phyloP scores from a whole-genome alignment of 1,139 yeast species.

The Saccharomyces pastorianus region DNA sequence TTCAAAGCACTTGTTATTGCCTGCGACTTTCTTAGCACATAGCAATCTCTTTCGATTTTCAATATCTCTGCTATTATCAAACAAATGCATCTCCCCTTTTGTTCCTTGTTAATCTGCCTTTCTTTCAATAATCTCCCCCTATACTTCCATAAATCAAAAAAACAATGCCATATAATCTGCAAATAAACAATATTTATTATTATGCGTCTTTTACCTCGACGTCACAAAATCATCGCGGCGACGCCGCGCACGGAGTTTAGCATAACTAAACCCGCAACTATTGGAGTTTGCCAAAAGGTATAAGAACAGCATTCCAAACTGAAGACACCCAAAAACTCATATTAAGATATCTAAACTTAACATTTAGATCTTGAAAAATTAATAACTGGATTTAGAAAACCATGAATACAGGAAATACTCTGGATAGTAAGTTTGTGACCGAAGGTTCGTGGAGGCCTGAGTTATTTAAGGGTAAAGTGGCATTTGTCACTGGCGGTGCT shows the following conservation, averaged over 20 bases:
- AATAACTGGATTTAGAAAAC: not conserved
- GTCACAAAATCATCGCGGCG: not conserved
- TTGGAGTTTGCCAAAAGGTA: not conserved
- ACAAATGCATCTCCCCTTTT: constrained; percentile 9
- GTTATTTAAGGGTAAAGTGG: constrained; percentile 73
- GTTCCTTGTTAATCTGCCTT: no score
- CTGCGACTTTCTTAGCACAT: constrained; percentile 66
- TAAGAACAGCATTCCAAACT: not conserved
- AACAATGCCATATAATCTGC: not conserved
- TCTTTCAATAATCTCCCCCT: no score
- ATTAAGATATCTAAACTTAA: not conserved
- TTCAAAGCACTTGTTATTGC: constrained; percentile 81
- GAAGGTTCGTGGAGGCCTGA: constrained; percentile 42
- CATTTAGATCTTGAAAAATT: not conserved
- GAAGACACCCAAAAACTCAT: not conserved
- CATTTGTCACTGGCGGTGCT: constrained; percentile 89
- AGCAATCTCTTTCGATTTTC: constrained; percentile 74
- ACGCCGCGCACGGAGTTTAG: not conserved
- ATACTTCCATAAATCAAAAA: no score
- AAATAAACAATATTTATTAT: not conserved
- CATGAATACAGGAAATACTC: constrained; percentile 22
- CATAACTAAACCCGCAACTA: not conserved
- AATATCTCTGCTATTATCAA: constrained; percentile 75
- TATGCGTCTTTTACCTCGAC: not conserved
- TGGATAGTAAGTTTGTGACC: constrained; percentile 23